Evolutionary conservation across 352 stramenopile genomes (phyloP).

Genomic region (Phytophthora sansomeana): DNA sequence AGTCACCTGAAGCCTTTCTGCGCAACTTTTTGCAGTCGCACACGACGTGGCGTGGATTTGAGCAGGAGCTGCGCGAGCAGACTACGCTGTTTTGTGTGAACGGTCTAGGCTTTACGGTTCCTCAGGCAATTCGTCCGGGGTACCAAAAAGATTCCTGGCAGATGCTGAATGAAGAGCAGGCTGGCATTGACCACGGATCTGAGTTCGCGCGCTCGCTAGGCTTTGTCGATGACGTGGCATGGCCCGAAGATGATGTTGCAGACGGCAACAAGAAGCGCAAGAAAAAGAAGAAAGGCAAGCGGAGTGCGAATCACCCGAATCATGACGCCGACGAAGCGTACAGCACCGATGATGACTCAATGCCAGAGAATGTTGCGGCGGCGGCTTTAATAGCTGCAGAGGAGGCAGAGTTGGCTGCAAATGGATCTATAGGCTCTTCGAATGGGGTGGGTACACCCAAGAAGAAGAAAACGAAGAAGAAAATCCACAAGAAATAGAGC

Average conservation of each 20-base stretch:
- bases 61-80: slow-evolving; percentile 65
- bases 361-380: slow-evolving; percentile 37
- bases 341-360: slow-evolving; percentile 37
- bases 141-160: slow-evolving; percentile 77
- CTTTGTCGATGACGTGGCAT: slow-evolving; percentile 88
- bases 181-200: slow-evolving; percentile 84
- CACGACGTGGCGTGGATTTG: slow-evolving; percentile 83
- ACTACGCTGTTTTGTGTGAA: slow-evolving; percentile 65
- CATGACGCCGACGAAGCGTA: slow-evolving; percentile 26
- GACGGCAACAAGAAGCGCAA: slow-evolving; percentile 78
- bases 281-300: slow-evolving; percentile 75
- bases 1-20: slow-evolving; percentile 89
- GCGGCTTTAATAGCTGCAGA: slow-evolving; percentile 38
- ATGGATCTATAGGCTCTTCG: slow-evolving; percentile 24
- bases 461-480: slow-evolving; percentile 60
- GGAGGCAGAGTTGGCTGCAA: slow-evolving; percentile 35
- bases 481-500: slow-evolving; percentile 58
- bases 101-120: slow-evolving; percentile 81
- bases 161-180: slow-evolving; percentile 59
- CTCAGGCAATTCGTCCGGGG: slow-evolving; percentile 63
- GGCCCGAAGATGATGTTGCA: slow-evolving; percentile 66
- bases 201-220: slow-evolving; percentile 82
- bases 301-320: slow-evolving; percentile 35
- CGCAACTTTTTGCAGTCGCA: slow-evolving; percentile 91
- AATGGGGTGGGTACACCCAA: slow-evolving; percentile 51